Percentiles rank a stretch among this genome's conserved stretches.
Evolutionary conservation across 1,139 yeast genomes (phyloP).

Genomic region (Hemisphaericaspora xylanilytica): DNA sequence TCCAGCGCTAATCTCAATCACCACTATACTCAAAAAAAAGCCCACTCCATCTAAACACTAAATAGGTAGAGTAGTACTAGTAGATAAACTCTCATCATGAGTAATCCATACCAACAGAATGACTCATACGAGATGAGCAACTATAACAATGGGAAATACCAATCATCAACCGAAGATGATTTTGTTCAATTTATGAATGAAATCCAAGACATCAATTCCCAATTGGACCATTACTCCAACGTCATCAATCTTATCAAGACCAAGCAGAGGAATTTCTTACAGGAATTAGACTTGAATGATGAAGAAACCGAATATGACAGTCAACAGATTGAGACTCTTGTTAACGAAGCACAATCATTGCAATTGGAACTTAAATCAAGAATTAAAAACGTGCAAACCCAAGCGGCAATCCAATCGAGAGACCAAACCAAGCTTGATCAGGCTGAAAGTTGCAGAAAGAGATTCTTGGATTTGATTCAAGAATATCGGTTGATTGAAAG

Average conservation of each 20-base stretch:
- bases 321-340: constrained; percentile 73
- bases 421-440: constrained; percentile 85
- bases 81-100: no score
- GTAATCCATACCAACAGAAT: constrained; percentile 25
- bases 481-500: constrained; percentile 86
- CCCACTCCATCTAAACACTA: no score
- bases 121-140: constrained; percentile 29
- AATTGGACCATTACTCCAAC: constrained; percentile 75
- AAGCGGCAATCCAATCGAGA: constrained; percentile 54
- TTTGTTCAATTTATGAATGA: constrained; percentile 79
- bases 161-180: constrained; percentile 44
- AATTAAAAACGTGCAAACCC: constrained; percentile 70
- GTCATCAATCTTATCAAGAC: constrained; percentile 75
- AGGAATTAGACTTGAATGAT: constrained; percentile 72
- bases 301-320: constrained; percentile 71
- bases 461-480: constrained; percentile 82
- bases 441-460: constrained; percentile 83
- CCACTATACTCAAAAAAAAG: no score
- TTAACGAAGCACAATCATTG: constrained; percentile 74
- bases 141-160: constrained; percentile 21
- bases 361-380: constrained; percentile 73
- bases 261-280: constrained; percentile 78
- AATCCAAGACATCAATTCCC: constrained; percentile 77
- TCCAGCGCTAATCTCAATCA: no score
- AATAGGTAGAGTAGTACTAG: no score